A percentile compares a stretch with the other conserved stretches of the same genome.
phyloP scores from a whole-genome alignment of 2,329 filamentous ascomycete species.

The Bretziella fagacearum region DNA sequence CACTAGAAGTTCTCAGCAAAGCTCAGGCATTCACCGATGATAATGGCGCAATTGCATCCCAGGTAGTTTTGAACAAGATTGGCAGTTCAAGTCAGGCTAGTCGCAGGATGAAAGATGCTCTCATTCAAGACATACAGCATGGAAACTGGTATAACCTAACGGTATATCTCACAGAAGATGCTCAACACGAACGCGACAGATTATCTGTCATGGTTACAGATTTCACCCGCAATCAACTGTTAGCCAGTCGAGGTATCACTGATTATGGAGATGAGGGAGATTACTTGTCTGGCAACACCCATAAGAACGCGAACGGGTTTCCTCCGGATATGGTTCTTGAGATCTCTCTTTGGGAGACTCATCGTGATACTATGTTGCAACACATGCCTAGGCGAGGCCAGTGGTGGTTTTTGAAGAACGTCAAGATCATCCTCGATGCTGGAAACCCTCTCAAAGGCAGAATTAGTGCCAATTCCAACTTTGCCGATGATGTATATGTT shows the following conservation, averaged over 20 bases:
- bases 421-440: not conserved
- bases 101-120: not conserved
- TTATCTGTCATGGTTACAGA: conserved; percentile 61
- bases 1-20: too few species aligned
- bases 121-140: conserved; percentile 42
- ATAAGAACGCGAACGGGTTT: not conserved
- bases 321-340: conserved; percentile 21
- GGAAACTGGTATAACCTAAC: conserved; percentile 49
- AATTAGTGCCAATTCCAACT: not conserved
- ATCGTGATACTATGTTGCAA: not conserved
- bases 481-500: not conserved
- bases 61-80: too few species aligned
- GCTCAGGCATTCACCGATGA: too few species aligned
- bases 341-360: conserved; percentile 15
- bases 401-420: conserved; percentile 8
- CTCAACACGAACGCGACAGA: conserved; percentile 28
- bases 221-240: conserved; percentile 50
- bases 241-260: not conserved
- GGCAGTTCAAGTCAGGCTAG: too few species aligned
- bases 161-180: conserved; percentile 47
- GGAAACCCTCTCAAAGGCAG: not conserved
- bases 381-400: not conserved
- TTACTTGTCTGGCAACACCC: not conserved
- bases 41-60: too few species aligned
- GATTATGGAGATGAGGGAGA: conserved; percentile 17